Conservation (phyloP, 129 eudicot genomes). For the Pseudognaphalium luteoalbum region DNA sequence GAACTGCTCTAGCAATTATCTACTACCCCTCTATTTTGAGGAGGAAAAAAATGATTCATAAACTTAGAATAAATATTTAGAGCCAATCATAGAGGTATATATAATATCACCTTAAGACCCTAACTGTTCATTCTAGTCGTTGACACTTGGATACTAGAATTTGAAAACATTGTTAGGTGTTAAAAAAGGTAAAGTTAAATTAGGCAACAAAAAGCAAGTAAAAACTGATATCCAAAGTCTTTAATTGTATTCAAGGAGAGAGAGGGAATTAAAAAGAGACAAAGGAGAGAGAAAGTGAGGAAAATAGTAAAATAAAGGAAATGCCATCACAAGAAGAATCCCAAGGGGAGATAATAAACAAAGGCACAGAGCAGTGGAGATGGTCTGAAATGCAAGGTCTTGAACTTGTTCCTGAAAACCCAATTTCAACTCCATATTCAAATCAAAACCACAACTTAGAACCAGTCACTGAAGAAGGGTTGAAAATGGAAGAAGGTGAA, state of each 20-base stretch:
- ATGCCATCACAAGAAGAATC: slow-evolving; percentile 67
- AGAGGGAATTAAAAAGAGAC: slow-evolving; percentile 14
- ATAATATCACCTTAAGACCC: too few relatives aligned
- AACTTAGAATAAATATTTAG: neutral
- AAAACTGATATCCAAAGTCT: slow-evolving; percentile 25
- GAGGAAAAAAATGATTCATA: neutral
- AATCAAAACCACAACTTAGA: slow-evolving; percentile 23
- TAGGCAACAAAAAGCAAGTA: slow-evolving; percentile 26
- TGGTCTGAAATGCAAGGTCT: slow-evolving; percentile 91
- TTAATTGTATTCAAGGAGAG: slow-evolving; percentile 19
- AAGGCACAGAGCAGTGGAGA: slow-evolving; percentile 70
- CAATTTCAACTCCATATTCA: slow-evolving; percentile 22
- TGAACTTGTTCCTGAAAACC: slow-evolving; percentile 53
- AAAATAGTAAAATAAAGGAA: slow-evolving; percentile 24
- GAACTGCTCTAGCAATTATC: too few relatives aligned
- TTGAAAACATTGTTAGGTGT: neutral
- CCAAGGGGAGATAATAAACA: slow-evolving; percentile 58
- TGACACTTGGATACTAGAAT: neutral
- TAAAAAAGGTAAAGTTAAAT: slow-evolving; percentile 15
- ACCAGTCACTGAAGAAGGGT: slow-evolving; percentile 30
- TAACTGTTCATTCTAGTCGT: neutral
- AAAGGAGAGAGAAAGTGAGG: slow-evolving; percentile 25
- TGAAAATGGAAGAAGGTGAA: slow-evolving; percentile 35
- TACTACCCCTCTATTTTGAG: too few relatives aligned
- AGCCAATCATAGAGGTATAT: neutral